Evolutionary conservation across 371 early-diverging fungal species (phyloP).

Genomic region (Mucor saturninus): DNA sequence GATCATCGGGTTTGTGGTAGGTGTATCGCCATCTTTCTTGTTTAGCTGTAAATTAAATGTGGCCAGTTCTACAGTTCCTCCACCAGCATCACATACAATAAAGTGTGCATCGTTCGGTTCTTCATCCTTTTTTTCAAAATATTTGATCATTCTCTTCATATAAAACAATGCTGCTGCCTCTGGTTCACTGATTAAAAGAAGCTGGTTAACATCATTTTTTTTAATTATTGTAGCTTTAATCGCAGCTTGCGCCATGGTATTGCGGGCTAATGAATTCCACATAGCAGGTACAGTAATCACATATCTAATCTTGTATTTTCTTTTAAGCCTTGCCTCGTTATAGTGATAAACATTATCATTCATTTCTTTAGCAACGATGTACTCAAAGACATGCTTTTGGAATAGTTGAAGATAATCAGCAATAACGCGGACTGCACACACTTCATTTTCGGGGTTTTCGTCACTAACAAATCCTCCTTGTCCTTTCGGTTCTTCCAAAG

Average conservation of each 20-base stretch:
- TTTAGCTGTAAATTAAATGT: background rate
- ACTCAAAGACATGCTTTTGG: background rate
- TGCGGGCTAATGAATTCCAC: constrained; percentile 42
- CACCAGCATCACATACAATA: constrained; percentile 54
- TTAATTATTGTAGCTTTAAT: constrained; percentile 41
- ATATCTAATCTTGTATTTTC: background rate
- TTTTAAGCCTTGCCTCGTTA: background rate
- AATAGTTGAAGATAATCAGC: background rate
- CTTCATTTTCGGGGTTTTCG: too few relatives aligned
- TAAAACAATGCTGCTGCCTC: constrained; percentile 47
- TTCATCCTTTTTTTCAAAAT: background rate
- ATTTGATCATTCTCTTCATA: constrained; percentile 5
- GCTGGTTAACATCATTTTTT: constrained; percentile 27
- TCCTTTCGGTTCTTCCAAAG: background rate
- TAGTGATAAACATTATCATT: background rate
- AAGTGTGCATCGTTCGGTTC: constrained; percentile 36
- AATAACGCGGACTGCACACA: background rate
- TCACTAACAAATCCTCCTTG: too few relatives aligned
- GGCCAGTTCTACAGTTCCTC: constrained; percentile 57
- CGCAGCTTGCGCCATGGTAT: constrained; percentile 42
- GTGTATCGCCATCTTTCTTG: background rate
- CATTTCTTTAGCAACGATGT: background rate
- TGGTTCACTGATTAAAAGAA: constrained; percentile 53
- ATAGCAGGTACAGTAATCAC: constrained; percentile 33
- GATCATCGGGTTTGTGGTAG: background rate